Evolutionary conservation across 306 rosid genomes (phyloP).

Genomic region (Purshia tridentata): DNA sequence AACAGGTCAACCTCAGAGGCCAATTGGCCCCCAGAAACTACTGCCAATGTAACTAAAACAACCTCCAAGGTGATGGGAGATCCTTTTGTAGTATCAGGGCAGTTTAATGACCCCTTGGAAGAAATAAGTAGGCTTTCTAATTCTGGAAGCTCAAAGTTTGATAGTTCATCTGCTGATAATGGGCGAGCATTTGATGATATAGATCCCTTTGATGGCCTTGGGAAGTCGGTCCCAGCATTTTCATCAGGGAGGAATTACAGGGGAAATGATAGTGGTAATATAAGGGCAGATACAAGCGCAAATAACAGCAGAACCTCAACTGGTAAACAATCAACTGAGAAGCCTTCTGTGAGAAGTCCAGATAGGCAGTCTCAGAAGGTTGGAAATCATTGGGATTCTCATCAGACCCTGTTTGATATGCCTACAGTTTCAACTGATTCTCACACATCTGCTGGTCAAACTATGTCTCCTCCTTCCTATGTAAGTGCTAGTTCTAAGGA

Average conservation of each 20-base stretch:
- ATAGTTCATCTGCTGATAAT: slow-evolving; percentile 54
- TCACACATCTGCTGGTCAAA: slow-evolving; percentile 55
- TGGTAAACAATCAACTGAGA: slow-evolving; percentile 52
- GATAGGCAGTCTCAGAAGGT: slow-evolving; percentile 56
- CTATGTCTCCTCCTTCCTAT: slow-evolving; percentile 67
- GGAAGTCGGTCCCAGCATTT: slow-evolving; percentile 74
- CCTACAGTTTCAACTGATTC: slow-evolving; percentile 61
- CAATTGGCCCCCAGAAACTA: slow-evolving; percentile 59
- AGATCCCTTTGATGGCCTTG: slow-evolving; percentile 89
- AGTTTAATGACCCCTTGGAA: slow-evolving; percentile 61
- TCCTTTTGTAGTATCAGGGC: slow-evolving; percentile 65
- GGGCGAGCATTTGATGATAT: slow-evolving; percentile 56
- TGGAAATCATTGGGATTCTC: slow-evolving; percentile 53
- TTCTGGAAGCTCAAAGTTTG: slow-evolving; percentile 53
- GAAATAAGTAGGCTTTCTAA: slow-evolving; percentile 66
- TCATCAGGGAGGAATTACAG: slow-evolving; percentile 62
- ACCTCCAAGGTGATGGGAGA: slow-evolving; percentile 54
- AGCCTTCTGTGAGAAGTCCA: slow-evolving; percentile 53
- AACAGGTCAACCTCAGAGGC: slow-evolving; percentile 67
- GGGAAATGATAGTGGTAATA: slow-evolving; percentile 52
- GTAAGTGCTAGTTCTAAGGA: slow-evolving; percentile 41
- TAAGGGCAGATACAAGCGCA: slow-evolving; percentile 45
- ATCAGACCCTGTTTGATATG: slow-evolving; percentile 52
- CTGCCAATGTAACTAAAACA: slow-evolving; percentile 47
- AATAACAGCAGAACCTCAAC: slow-evolving; percentile 37